A percentile compares a stretch with the other conserved stretches of the same genome.
These are phyloP conservation scores for Nemania sp. DNA, from an alignment of 2,329 filamentous ascomycete species.

Conservation along the genomic window DNA sequence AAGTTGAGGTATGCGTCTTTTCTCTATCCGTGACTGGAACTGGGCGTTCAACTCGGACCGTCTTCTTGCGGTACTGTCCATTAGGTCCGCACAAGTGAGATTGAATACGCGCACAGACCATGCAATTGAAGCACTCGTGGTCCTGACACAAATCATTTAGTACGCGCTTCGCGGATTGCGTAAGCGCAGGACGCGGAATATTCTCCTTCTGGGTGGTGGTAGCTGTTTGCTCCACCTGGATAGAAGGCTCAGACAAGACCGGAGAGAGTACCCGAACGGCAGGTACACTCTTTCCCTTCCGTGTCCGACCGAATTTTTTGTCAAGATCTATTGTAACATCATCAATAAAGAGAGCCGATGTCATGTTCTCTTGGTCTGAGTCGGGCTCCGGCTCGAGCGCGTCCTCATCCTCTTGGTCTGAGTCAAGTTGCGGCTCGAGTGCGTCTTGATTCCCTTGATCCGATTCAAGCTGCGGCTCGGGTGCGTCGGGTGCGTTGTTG, in stretches of 20 bases:
- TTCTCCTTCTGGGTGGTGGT: conserved; percentile 39
- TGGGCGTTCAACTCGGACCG: conserved; percentile 64
- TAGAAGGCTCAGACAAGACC: conserved; percentile 19
- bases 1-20: conserved; percentile 43
- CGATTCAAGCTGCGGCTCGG: conserved; percentile 29
- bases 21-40: conserved; percentile 67
- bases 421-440: conserved; percentile 40
- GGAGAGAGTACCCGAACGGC: conserved; percentile 22
- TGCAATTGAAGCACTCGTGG: conserved; percentile 60
- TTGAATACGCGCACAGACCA: conserved; percentile 58
- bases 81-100: conserved; percentile 41
- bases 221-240: conserved; percentile 40
- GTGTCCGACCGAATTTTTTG: conserved; percentile 42
- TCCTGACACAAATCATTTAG: conserved; percentile 55
- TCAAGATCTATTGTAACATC: conserved; percentile 59
- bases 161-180: conserved; percentile 55
- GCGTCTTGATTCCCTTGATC: conserved; percentile 52
- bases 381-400: conserved; percentile 39
- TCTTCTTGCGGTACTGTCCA: conserved; percentile 52
- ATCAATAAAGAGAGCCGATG: conserved; percentile 61
- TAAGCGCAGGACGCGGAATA: conserved; percentile 40
- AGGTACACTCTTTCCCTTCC: conserved; percentile 28
- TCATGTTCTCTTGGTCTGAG: conserved; percentile 54
- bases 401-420: conserved; percentile 57
- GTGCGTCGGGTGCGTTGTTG: conserved; percentile 28